Base-by-base conservation (phyloP, 2,329 filamentous ascomycete species). In the Ascochyta clinopodiicola region DNA sequence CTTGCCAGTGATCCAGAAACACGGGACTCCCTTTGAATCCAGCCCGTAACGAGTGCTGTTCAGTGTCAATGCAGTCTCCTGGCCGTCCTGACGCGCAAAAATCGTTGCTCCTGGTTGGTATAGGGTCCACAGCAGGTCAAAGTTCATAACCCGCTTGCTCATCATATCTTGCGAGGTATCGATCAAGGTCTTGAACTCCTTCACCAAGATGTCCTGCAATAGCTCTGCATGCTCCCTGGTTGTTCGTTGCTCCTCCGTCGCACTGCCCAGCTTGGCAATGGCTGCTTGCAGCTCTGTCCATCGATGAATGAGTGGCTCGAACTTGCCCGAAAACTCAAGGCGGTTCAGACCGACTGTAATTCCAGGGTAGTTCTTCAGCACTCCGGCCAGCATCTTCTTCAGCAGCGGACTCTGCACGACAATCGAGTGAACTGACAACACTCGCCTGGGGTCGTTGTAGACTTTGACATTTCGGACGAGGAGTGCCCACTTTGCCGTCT, bases 251-350 rank as follows among this genome's bases (percentile, higher is more conserved):
- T 43, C 56, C 62, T 48, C 55, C 40, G 39, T 40, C 49, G 46
- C 42, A 64, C 19, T 55, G n/a, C 46, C 42, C 19, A 56, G 19
- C 32, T 38, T 56, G 32, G 42, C 38, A 21, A 51, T 47, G 21
- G 52, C 52, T 34, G 40, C 46, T 6, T 62, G 48, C 32, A 79
- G 61, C 36, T 72, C 64, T 2, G 62, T 73, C 86, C 87, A 90
- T 19, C 87, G 82, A 71, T 90, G 86, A 31, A 89, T 83, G 50
- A 90, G 84, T 0, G 84, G 84, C 61, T 83, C 77, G 57, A 89
- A 90, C 0, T 85, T 85, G 0, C 81, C 82, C 7, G 75, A 70
- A 57, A 90, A 88, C 51, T 84, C 83, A 1, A 90, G 77, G 1
- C 84, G 80, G n/a, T 85, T 79, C 24, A 90, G 75, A 10, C 79